phyloP scores from a whole-genome alignment of 768 basidiomycete genomes.

The Termitomyces sp. region DNA sequence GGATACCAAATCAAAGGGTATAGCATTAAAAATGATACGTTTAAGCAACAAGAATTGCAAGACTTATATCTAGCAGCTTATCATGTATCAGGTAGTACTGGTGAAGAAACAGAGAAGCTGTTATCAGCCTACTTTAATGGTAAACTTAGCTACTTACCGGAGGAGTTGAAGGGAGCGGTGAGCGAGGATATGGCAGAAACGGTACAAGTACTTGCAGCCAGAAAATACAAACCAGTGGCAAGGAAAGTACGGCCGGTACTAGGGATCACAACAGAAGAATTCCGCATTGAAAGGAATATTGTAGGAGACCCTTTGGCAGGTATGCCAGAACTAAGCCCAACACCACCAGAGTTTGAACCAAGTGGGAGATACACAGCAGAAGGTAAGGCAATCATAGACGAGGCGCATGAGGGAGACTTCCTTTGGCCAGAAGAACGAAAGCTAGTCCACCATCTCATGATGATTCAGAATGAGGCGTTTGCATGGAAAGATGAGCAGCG shows the following conservation, averaged over 20 bases:
- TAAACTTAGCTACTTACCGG: background rate
- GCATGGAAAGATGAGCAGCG: constrained; percentile 15
- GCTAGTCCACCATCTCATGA: constrained; percentile 27
- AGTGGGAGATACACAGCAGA: constrained; percentile 19
- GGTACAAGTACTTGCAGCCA: background rate
- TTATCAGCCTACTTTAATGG: background rate
- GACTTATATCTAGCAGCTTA: no score
- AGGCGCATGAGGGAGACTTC: constrained; percentile 16
- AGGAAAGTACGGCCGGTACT: background rate
- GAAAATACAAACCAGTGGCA: background rate
- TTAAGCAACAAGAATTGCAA: background rate
- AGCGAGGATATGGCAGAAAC: background rate
- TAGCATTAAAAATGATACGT: background rate
- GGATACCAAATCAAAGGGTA: no score
- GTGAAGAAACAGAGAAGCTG: background rate
- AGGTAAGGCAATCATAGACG: constrained; percentile 9
- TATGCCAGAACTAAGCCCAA: constrained; percentile 6
- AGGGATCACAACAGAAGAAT: constrained; percentile 4
- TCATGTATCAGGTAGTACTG: background rate
- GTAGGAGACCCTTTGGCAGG: constrained; percentile 11
- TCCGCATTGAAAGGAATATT: constrained; percentile 8
- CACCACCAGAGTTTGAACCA: constrained; percentile 10
- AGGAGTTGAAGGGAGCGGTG: background rate
- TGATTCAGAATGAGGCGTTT: constrained; percentile 13
- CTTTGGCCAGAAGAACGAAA: constrained; percentile 25